These are phyloP conservation scores for Penicillium argentinense DNA, from an alignment of 495 filamentous ascomycete species.

Conservation along the genomic window DNA sequence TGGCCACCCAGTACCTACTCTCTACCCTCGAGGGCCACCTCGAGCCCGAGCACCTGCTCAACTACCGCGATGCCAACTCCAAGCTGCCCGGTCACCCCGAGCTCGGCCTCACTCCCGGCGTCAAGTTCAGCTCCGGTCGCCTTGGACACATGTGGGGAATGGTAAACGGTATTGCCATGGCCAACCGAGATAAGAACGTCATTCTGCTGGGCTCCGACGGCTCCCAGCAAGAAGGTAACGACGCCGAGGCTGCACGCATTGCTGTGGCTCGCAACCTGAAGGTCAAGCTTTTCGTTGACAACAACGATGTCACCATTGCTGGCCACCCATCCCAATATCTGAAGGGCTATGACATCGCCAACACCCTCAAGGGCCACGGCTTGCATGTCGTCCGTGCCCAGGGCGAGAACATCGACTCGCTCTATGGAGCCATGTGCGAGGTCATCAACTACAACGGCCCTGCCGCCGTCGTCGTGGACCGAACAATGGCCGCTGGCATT, in stretches of 20 bases:
- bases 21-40: constrained; percentile 39
- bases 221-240: constrained; percentile 45
- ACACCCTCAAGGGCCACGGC: constrained; percentile 35
- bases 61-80: constrained; percentile 41
- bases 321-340: constrained; percentile 40
- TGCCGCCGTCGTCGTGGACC: constrained; percentile 35
- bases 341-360: constrained; percentile 33
- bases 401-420: constrained; percentile 36
- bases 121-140: constrained; percentile 43
- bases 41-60: constrained; percentile 36
- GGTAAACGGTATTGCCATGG: constrained; percentile 42
- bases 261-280: constrained; percentile 39
- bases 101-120: constrained; percentile 37
- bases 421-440: constrained; percentile 33
- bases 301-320: constrained; percentile 44
- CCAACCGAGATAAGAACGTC: constrained; percentile 35
- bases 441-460: constrained; percentile 33
- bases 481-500: constrained; percentile 38
- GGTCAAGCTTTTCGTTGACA: constrained; percentile 43
- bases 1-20: constrained; percentile 41
- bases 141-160: constrained; percentile 44
- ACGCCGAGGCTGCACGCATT: constrained; percentile 40
- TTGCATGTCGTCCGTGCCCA: constrained; percentile 34
- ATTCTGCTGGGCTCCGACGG: constrained; percentile 40
- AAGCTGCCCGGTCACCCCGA: constrained; percentile 43